Evolutionary conservation across 306 rosid species (phyloP), one percentile per base, ranked within the genome.

Genomic region (Comarum palustre): DNA sequence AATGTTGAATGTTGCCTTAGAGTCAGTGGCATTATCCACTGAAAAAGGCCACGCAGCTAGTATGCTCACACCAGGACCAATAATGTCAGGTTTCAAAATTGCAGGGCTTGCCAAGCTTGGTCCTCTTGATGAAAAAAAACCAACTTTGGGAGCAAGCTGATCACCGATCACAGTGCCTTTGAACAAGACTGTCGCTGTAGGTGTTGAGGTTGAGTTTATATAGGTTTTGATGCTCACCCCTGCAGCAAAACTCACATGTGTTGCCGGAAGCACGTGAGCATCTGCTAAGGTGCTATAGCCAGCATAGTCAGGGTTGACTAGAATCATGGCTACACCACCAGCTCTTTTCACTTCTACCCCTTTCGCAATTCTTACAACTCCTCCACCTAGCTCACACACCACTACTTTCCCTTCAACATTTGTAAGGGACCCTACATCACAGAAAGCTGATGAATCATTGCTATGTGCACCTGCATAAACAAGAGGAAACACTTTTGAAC

Each of bases 31-130:
- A 48, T 84, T 59, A 77, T 84, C 91, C n/a, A 80, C 39, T 0
- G 88, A 46, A 20, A 73, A 3, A 2, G 52, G 83, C 91, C 88
- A 86, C 42, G 95, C 90, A 0, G 87, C 91, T 34, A 89, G 69
- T 39, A 88, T 88, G 84, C 52, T 80, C 17, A 86, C 79, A 9
- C 90, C 90, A 0, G 83, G 87, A 12, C 90, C 90, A n/a, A 84
- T 66, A 5, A 88, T 84, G 78, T 86, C 83, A 0, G 90, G 93
- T 62, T 88, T 88, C 6, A 88, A 66, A 17, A 88, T 86, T 10
- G 87, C 86, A 0, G 85, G 78, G 59, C 87, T 76, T 25, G 4
- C 72, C 0, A 4, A 19, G 45, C 79, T 86, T 65, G 90, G 92
- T 27, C 92, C 90, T 71, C 83, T 84, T 1, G 90, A 89, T 47